Conservation (phyloP, 495 filamentous ascomycete species). For the Aspergillus biplanus region DNA sequence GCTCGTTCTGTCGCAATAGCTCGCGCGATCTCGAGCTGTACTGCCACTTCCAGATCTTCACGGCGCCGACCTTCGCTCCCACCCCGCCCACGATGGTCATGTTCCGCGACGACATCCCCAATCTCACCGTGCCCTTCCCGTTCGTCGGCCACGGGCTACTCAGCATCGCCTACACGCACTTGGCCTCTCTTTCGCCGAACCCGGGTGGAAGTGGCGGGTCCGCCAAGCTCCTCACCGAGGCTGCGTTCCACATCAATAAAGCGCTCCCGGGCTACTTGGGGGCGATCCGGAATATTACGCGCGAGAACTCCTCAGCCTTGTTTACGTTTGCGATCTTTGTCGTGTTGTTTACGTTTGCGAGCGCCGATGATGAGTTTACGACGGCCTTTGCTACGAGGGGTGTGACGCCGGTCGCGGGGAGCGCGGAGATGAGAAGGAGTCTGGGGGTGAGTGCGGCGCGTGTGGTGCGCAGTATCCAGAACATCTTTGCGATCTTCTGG, state of each 20-base stretch:
- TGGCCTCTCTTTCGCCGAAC: background rate
- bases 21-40: conserved; percentile 17
- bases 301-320: conserved; percentile 4
- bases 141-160: conserved; percentile 15
- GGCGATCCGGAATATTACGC: conserved; percentile 3
- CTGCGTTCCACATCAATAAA: conserved; percentile 13
- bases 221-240: background rate
- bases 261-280: conserved; percentile 8
- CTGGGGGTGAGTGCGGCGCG: background rate
- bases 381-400: too few species aligned
- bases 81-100: background rate
- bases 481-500: conserved; percentile 17
- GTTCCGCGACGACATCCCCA: conserved; percentile 6
- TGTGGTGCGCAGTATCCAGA: background rate
- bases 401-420: too few species aligned
- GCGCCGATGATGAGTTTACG: conserved; percentile 4
- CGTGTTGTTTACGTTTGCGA: conserved; percentile 1
- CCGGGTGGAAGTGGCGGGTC: background rate
- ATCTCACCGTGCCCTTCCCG: background rate
- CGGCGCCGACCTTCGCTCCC: background rate
- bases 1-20: conserved; percentile 8
- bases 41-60: conserved; percentile 14
- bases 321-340: conserved; percentile 15
- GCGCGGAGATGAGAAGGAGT: too few species aligned
- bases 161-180: conserved; percentile 12